These are phyloP conservation scores for Tuber microsphaerosporum DNA, from an alignment of 495 filamentous ascomycete species.

Conservation along the genomic window DNA sequence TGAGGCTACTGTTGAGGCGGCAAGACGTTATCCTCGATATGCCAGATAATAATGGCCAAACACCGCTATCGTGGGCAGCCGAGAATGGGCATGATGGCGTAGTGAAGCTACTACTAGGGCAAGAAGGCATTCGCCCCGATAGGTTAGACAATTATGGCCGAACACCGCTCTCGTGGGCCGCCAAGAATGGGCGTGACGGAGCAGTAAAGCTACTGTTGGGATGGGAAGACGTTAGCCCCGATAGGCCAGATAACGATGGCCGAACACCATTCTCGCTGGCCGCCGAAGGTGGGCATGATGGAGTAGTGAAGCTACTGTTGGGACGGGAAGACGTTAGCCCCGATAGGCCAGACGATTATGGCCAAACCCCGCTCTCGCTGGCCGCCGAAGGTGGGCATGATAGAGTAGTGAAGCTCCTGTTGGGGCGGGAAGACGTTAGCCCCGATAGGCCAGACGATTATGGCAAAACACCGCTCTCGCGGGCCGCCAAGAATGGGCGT, in stretches of 20 bases:
- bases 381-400: too few species aligned
- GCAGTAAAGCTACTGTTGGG: neutral
- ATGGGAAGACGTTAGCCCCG: neutral
- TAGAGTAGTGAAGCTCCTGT: too few species aligned
- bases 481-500: too few species aligned
- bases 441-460: too few species aligned
- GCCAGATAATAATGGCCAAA: neutral
- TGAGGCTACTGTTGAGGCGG: neutral
- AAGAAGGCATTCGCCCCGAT: neutral
- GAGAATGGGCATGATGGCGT: neutral
- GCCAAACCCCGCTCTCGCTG: too few species aligned
- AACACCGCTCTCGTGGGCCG: neutral
- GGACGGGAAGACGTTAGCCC: neutral
- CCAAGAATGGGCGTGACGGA: neutral
- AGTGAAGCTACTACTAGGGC: neutral
- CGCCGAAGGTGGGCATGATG: neutral
- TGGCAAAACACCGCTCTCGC: too few species aligned
- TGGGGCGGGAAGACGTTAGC: too few species aligned
- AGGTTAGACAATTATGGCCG: neutral
- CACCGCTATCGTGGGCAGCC: neutral
- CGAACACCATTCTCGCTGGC: neutral
- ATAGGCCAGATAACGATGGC: neutral
- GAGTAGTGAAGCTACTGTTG: neutral
- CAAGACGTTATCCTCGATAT: neutral
- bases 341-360: neutral